Evolutionary conservation across 805 yeast species (phyloP), one percentile per base, ranked within the genome.

Genomic region (Schwanniomyces occidentalis): DNA sequence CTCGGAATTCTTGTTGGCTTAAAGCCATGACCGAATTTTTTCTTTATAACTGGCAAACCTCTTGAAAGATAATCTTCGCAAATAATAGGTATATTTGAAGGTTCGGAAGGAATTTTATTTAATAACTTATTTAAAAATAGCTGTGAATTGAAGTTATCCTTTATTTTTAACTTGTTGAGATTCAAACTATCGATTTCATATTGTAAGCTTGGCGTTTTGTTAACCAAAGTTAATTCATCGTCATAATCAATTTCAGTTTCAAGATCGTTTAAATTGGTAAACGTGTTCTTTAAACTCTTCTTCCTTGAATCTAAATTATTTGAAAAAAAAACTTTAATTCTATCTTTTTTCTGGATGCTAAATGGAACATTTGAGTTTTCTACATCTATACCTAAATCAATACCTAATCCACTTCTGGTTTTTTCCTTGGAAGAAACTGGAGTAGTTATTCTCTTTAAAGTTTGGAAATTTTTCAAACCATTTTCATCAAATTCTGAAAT

Each of bases 301-400:
- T 27, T 27, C 19, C 23, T 30, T 8, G 16, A 4, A 24, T 16
- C 15, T 4, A 18, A 10, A 12, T 21, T 26, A 10, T 16, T 15
- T 6, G 19, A 12, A 17, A 41, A 34, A n/a, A 61, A 37, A 35
- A 61, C 58, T 25, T 42, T 37, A 8, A 65, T 49, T n/a, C 59
- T 45, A 34, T 63, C 61, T 12, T 48, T 47, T 25, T 59, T 61
- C 22, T 48, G 44, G 6, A 62, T 53, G 37, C 70, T 64, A 23
- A 52, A 49, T 0, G 71, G 71, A 7, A 58, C 56, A 9, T 46
- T 39, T 0, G 58, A 39, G 4, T 56, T 38, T 10, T 56, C 56
- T 3, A 56, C 51, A 24, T 49, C 51, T 9, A 61, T 30, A 3
- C 63, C 60, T 2, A 64, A 44, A 40, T 63, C 65, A 14, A 61